Evolutionary conservation across 495 filamentous ascomycete genomes (phyloP), one percentile per base, ranked within the genome.

Genomic region (Xylaria curta): DNA sequence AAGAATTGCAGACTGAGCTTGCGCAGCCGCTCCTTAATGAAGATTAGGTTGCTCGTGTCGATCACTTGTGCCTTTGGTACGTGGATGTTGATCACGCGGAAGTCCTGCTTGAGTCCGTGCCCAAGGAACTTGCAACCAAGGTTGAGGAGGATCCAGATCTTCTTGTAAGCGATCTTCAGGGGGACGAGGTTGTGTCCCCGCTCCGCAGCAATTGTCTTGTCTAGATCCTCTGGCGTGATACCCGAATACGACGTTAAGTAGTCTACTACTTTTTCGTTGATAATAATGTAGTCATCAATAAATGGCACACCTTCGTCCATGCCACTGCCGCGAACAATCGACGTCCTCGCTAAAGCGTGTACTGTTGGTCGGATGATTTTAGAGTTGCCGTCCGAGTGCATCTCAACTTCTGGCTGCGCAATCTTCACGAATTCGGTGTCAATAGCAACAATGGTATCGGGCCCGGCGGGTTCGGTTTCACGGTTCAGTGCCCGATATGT

Each of bases 21-120:
- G 26, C 96, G 91, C 69, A 89, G 80, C 1, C 87, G 80, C 76
- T 87, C 74, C 81, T 89, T 87, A 62, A 92, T 86, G 81, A 91
- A 94, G 83, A 95, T 98, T 21, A 97, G 85, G 59, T 94, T 90
- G 42, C 93, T 93, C 2, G 96, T 99, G 80, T 99, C 96, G 44
- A 98, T 92, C 19, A 97, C 91, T 78, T 99, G 96, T 40, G 87
- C 81, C 79, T 93, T 94, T 3, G 97, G 96, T 6, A 99, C 91
- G 78, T 97, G 93, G 67, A 99, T 97, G 79, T 99, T 98, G 82
- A 97, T 97, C 63, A 94, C 96, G 47, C 96, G 93, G 83, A 98
- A 99, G 78, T 99, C 96, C 66, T 95, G 94, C 61, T 90, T 90
- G 31, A 99, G 83, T 10, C 94, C 94, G 79, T 99, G 96, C 9